Evolutionary conservation across 345 rosid genomes (phyloP).

Genomic region (Nephelium lappaceum): DNA sequence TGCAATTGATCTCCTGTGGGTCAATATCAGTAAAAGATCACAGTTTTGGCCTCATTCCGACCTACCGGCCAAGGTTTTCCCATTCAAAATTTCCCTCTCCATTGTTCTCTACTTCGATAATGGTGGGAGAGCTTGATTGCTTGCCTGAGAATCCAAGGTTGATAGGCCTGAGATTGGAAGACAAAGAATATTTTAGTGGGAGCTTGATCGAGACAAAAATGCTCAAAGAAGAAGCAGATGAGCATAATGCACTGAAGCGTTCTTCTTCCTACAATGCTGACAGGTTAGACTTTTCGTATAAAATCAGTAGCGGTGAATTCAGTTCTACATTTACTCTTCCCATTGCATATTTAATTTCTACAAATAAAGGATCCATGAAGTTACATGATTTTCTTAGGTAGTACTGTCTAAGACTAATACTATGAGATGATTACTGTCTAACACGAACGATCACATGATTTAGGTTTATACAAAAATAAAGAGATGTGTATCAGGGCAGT

Average conservation of each 20-base stretch:
- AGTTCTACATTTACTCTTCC: not conserved
- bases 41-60: constrained; percentile 81
- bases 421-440: not conserved
- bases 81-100: constrained; percentile 75
- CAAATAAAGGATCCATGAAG: not conserved
- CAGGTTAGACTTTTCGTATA: constrained; percentile 48
- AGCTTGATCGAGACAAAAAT: constrained; percentile 81
- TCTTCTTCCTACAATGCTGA: constrained; percentile 95
- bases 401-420: not conserved
- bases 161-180: constrained; percentile 72
- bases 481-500: not conserved
- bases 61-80: constrained; percentile 69
- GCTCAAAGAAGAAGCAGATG: constrained; percentile 54
- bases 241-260: constrained; percentile 65
- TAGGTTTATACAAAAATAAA: not conserved
- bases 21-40: constrained; percentile 94
- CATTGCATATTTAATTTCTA: not conserved
- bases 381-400: not conserved
- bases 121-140: constrained; percentile 82
- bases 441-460: not conserved
- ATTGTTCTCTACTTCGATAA: constrained; percentile 65
- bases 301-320: constrained; percentile 6
- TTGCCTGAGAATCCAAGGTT: constrained; percentile 79
- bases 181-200: constrained; percentile 92
- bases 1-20: constrained; percentile 97